Evolutionary conservation across 306 rosid species (phyloP), one percentile per base, ranked within the genome.

Genomic region (Fagus sylvatica): DNA sequence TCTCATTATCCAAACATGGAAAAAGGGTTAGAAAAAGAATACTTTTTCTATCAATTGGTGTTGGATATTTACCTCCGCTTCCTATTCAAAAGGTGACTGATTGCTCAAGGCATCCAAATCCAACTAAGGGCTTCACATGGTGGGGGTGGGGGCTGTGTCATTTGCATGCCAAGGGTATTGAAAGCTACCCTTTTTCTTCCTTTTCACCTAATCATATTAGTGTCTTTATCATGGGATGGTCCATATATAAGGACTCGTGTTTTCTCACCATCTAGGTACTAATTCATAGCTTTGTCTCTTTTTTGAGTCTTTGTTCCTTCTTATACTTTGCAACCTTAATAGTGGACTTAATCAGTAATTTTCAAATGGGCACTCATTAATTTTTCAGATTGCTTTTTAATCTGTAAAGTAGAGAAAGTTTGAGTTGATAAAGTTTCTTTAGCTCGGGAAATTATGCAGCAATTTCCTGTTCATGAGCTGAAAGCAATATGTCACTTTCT

Each of bases 71-170:
- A 80, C 76, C 81, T 41, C 72, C 80, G 60, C 61, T 83, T 83
- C 83, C 74, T 46, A 54, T 53, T 48, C 42, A 69, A 78, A 80
- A 89, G 80, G 73, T 79, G 74, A 42, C 61, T 74, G 88, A 43
- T 77, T 32, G 78, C 84, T 75, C 80, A 80, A 84, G 88, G 80
- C 84, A 85, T 87, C 87, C 78, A 78, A 46, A 46, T 46, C 51
- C 51, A 46, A 46, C 71, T 78, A 66, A 71, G 83, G 81, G 78
- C 51, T 83, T 90, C 94, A 86, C 94, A 86, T 88, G 94, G 89
- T 84, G 83, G 80, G 80, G 91, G 88, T 68, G 86, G 69, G 72
- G 61, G 82, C 53, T 11, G 9, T 90, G 81, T 64, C 81, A 69
- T 77, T 79, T 80, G 71, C 72, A 77, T 79, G 84, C 83, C 55